Evolutionary conservation across 495 filamentous ascomycete species (phyloP).

Genomic region (Clavariopsis aquatica): DNA sequence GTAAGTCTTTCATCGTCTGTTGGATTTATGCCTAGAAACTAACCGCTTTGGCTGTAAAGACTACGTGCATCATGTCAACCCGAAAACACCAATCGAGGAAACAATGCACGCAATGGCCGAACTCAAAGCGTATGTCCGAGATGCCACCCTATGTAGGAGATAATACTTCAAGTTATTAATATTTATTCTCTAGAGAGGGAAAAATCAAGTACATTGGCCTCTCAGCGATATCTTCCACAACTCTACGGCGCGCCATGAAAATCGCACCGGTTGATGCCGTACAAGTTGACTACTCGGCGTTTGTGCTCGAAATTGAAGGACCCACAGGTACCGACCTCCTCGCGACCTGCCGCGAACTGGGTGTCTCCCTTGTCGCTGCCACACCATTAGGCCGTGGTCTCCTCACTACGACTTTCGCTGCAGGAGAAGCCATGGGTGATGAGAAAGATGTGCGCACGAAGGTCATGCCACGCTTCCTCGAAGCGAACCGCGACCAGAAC

Average conservation of each 20-base stretch:
- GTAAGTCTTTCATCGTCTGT: slow-evolving; percentile 5
- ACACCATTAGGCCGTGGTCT: slow-evolving; percentile 65
- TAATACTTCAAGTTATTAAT: not conserved
- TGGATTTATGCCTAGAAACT: not conserved
- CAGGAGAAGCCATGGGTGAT: slow-evolving; percentile 49
- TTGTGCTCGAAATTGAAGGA: slow-evolving; percentile 58
- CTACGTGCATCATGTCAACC: slow-evolving; percentile 50
- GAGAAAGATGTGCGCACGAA: slow-evolving; percentile 47
- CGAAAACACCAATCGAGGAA: slow-evolving; percentile 63
- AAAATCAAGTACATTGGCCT: slow-evolving; percentile 65
- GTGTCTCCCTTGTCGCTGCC: slow-evolving; percentile 61
- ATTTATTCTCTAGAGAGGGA: slow-evolving; percentile 45
- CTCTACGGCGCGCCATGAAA: slow-evolving; percentile 60
- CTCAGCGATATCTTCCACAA: slow-evolving; percentile 56
- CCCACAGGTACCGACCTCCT: slow-evolving; percentile 50
- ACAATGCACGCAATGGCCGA: slow-evolving; percentile 58
- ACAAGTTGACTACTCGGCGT: slow-evolving; percentile 66
- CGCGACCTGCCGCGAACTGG: slow-evolving; percentile 61
- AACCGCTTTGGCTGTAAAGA: not conserved
- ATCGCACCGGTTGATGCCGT: slow-evolving; percentile 60
- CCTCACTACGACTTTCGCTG: slow-evolving; percentile 52
- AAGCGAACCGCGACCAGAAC: slow-evolving; percentile 57
- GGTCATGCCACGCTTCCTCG: slow-evolving; percentile 51
- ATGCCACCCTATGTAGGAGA: not conserved
- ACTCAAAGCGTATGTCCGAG: slow-evolving; percentile 48